Base-by-base conservation (phyloP, 2,329 filamentous ascomycete genomes). In the Phoma sp. region DNA sequence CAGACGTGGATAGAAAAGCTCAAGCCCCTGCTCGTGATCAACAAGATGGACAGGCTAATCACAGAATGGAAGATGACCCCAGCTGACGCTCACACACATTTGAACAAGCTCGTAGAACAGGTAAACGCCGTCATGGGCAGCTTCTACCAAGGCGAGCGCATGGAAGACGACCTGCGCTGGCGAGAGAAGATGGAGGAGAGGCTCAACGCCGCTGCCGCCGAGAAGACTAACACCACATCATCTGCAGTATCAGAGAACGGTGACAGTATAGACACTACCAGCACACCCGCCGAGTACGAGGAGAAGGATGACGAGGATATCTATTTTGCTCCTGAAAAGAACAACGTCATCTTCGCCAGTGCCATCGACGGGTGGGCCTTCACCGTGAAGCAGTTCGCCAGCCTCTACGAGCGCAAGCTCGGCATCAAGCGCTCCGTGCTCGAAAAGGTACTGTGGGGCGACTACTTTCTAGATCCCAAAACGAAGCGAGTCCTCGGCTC, bases 291-390 rank as follows among this genome's bases (percentile, higher is more conserved):
- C 9, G 84, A 85, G 41, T 99, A 92, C 65, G 88, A 97, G 74
- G 95, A 98, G 73, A 87, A 88, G 65, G 93, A 97, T 69, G 95
- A 99, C 69, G 93, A 98, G 74, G 93, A 97, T 74, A 88, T 99
- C 24, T 99, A 99, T 75, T 99, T 99, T 77, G 92, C 95, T 0
- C 95, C 95, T 0, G 95, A 99, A 72, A 96, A 94, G 77, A 97
- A 97, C 76, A 99, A 99, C 71, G 95, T 99, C 74, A 98, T 99
- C 61, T 99, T 99, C 75, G 92, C 92, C 79, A 98, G 94, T 73
- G 95, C 95, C 56, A 89, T 96, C 52, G 95, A 99, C 72, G 95
- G 95, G n/a, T 99, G 95, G 95, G 95, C 95, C 2, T 99, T 99
- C 69, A 99, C 95, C 0, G 88, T 96, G 44, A 86, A 92, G 45